Evolutionary conservation across 2,329 filamentous ascomycete genomes (phyloP).

Genomic region (Nemania diffusa): DNA sequence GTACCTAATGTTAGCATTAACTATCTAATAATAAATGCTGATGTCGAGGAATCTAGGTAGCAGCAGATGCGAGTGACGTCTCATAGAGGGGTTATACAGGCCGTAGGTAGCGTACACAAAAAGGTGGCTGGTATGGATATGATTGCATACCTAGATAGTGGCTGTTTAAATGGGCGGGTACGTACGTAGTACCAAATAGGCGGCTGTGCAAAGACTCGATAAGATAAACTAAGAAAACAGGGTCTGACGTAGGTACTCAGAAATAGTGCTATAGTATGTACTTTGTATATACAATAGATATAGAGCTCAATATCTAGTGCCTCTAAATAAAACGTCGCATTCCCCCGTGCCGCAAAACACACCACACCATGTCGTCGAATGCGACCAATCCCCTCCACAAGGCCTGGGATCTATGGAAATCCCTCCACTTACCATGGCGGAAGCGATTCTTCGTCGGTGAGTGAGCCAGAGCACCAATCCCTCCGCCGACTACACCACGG

Average conservation of each 20-base stretch:
- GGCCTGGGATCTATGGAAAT: constrained; percentile 71
- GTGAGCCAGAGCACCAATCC: constrained; percentile 1
- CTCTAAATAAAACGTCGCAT: constrained; percentile 5
- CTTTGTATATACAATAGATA: background rate
- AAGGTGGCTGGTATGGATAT: background rate
- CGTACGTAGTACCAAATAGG: too few relatives aligned
- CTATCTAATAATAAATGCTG: too few relatives aligned
- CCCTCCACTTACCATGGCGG: constrained; percentile 71
- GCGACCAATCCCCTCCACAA: constrained; percentile 53
- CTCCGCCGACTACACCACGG: background rate
- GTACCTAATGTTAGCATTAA: background rate
- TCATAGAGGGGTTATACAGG: background rate
- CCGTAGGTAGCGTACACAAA: background rate
- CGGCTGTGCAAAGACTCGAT: too few relatives aligned
- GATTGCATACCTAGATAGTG: background rate
- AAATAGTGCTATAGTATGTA: too few relatives aligned
- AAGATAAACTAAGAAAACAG: too few relatives aligned
- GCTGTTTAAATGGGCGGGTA: background rate
- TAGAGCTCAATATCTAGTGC: background rate
- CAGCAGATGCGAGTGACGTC: too few relatives aligned
- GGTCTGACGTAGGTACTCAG: background rate
- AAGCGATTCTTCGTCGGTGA: constrained; percentile 70
- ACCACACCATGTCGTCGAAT: constrained; percentile 50
- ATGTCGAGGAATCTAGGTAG: too few relatives aligned
- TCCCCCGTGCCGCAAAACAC: background rate